Evolutionary conservation across 495 filamentous ascomycete genomes (phyloP).

Genomic region (Neurospora sp.): DNA sequence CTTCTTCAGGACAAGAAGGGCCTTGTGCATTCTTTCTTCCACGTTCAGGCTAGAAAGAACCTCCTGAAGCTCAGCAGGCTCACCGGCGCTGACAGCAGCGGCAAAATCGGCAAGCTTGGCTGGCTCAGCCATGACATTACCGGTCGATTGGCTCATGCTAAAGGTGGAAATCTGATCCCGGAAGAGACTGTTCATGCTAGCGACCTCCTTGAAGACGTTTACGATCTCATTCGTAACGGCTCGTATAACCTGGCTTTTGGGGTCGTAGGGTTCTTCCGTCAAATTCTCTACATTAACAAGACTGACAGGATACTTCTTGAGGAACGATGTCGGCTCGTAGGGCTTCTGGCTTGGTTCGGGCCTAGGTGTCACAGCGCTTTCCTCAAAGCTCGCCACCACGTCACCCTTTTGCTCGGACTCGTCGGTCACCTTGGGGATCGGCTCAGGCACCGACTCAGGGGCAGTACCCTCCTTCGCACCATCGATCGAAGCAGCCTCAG

Average conservation of each 20-base stretch:
- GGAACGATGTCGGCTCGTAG: conserved; percentile 85
- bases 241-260: conserved; percentile 73
- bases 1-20: conserved; percentile 86
- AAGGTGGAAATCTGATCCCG: conserved; percentile 96
- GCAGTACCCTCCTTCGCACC: conserved; percentile 27
- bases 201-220: conserved; percentile 96
- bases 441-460: conserved; percentile 44
- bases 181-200: conserved; percentile 87
- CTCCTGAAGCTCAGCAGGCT: conserved; percentile 84
- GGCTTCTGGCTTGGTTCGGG: conserved; percentile 38
- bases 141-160: conserved; percentile 86
- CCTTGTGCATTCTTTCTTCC: conserved; percentile 81
- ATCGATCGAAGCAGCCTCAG: conserved; percentile 15
- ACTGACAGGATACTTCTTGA: conserved; percentile 81
- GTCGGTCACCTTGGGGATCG: conserved; percentile 37
- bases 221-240: conserved; percentile 96
- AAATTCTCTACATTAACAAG: conserved; percentile 93
- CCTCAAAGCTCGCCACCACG: conserved; percentile 96
- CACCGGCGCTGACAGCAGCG: conserved; percentile 84
- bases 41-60: conserved; percentile 84
- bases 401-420: conserved; percentile 60
- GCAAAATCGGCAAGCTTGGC: conserved; percentile 95
- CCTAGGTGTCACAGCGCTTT: conserved; percentile 47
- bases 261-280: conserved; percentile 76
- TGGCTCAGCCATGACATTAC: conserved; percentile 90